These are phyloP conservation scores for Fraxinus angustifolia DNA, from an alignment of 305 asterid species.

Conservation along the genomic window DNA sequence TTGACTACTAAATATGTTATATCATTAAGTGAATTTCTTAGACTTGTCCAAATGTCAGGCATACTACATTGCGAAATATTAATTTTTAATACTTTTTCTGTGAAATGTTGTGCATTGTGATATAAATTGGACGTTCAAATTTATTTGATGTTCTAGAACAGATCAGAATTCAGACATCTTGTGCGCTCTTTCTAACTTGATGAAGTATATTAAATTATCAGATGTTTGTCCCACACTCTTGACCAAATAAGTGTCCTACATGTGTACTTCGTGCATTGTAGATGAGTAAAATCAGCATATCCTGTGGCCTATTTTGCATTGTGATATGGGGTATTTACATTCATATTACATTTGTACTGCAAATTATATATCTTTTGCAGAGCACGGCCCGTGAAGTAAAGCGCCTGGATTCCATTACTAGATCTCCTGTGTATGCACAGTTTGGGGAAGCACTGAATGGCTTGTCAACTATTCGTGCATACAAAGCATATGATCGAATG, in stretches of 20 bases:
- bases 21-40: background rate
- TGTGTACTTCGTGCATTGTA: background rate
- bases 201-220: background rate
- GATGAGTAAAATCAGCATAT: background rate
- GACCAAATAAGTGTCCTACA: constrained; percentile 1
- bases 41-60: background rate
- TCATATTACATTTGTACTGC: constrained; percentile 2
- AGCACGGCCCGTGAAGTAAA: constrained; percentile 91
- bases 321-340: background rate
- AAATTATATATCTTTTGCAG: constrained; percentile 36
- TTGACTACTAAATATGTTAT: background rate
- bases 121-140: background rate
- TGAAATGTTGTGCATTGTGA: background rate
- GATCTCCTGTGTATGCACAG: constrained; percentile 94
- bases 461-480: constrained; percentile 78
- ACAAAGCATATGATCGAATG: constrained; percentile 80
- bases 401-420: constrained; percentile 72
- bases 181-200: background rate
- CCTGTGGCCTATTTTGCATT: background rate
- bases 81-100: background rate
- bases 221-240: background rate
- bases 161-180: background rate
- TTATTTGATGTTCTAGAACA: constrained; percentile 10
- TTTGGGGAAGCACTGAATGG: constrained; percentile 90
- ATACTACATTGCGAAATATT: background rate